phyloP scores from a whole-genome alignment of 371 early-diverging fungal genomes.

The Thermomucor indicae-seudaticae region DNA sequence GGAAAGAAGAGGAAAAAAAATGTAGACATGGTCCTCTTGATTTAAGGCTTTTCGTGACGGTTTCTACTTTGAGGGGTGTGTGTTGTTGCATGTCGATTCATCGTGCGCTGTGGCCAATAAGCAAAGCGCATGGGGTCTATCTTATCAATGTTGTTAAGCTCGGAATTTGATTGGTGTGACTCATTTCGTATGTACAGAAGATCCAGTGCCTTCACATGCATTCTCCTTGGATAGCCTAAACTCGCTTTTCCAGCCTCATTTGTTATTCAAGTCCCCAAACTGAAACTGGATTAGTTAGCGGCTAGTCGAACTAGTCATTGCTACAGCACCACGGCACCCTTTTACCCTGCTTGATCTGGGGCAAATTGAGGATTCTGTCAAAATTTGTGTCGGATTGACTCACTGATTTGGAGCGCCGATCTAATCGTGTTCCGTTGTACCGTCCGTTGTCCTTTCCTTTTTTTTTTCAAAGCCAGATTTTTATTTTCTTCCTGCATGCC shows the following conservation, averaged over 20 bases:
- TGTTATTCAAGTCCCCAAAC: too few species aligned
- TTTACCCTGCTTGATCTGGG: too few species aligned
- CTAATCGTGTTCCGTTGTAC: not conserved
- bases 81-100: constrained; percentile 9
- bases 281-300: too few species aligned
- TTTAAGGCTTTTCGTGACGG: constrained; percentile 12
- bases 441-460: not conserved
- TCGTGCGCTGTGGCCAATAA: constrained; percentile 18
- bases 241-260: too few species aligned
- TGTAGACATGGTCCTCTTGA: not conserved
- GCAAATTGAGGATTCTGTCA: too few species aligned
- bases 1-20: constrained; percentile 4
- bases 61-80: not conserved
- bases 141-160: constrained; percentile 4
- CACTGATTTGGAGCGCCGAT: too few species aligned
- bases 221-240: too few species aligned
- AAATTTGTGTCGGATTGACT: too few species aligned
- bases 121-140: constrained; percentile 3
- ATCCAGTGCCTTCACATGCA: not conserved
- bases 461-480: constrained; percentile 8
- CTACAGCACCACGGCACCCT: too few species aligned
- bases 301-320: too few species aligned
- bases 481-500: constrained; percentile 1
- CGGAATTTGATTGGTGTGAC: constrained; percentile 42
- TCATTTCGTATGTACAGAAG: constrained; percentile 22